Conservation (phyloP, 208 protist species). For the Leishmania major region DNA sequence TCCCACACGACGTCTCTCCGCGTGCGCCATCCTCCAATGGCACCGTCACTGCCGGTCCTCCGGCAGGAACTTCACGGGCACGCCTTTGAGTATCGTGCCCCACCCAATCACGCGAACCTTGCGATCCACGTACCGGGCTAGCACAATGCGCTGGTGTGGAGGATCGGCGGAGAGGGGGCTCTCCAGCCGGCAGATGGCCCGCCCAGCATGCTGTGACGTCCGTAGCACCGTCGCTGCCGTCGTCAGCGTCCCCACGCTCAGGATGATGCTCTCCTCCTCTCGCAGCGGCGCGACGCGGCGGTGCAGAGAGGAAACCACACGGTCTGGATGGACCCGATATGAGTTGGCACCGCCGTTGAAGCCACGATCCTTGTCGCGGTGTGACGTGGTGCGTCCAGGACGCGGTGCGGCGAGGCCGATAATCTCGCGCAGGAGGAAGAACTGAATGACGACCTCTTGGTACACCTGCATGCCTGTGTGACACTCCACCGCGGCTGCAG, state of each 20-base stretch:
- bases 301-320: not conserved
- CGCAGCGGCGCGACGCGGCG: conserved; percentile 93
- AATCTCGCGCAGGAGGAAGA: conserved; percentile 97
- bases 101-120: conserved; percentile 98
- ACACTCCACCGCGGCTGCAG: not conserved
- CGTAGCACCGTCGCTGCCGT: conserved; percentile 95
- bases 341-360: not conserved
- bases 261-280: conserved; percentile 97
- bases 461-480: conserved; percentile 88
- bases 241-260: conserved; percentile 99
- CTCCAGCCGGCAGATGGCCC: conserved; percentile 96
- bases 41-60: not conserved
- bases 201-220: conserved; percentile 91
- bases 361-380: not conserved
- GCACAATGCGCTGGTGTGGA: conserved; percentile 97
- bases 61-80: conserved; percentile 44
- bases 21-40: not conserved
- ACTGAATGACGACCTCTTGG: conserved; percentile 97
- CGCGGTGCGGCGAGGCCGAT: conserved; percentile 76
- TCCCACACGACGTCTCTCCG: not conserved
- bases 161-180: conserved; percentile 95
- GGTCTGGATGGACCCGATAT: conserved; percentile 18
- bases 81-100: conserved; percentile 84
- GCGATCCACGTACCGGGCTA: conserved; percentile 96
- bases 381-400: conserved; percentile 29